Evolutionary conservation across 306 rosid genomes (phyloP).

Genomic region (Castanopsis chinensis): DNA sequence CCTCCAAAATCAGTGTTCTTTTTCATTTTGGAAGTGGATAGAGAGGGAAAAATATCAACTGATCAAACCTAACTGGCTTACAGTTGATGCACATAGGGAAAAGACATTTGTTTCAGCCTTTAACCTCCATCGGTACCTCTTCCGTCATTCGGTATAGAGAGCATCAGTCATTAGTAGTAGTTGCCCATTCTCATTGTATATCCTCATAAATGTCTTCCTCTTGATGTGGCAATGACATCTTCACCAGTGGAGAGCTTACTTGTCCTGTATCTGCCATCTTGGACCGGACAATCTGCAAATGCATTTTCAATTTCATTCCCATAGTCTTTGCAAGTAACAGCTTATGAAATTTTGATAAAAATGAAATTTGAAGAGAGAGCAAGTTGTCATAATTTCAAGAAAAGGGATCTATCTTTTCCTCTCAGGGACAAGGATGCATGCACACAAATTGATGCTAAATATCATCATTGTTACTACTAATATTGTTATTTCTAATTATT

Average conservation of each 20-base stretch:
- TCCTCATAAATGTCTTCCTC: slow-evolving; percentile 51
- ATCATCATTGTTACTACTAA: not conserved
- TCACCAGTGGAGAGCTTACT: slow-evolving; percentile 38
- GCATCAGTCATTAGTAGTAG: not conserved
- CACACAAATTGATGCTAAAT: no score
- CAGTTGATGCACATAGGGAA: not conserved
- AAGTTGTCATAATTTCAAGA: not conserved
- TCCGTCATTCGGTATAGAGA: not conserved
- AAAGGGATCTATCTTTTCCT: not conserved
- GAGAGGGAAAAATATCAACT: not conserved
- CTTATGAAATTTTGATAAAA: not conserved
- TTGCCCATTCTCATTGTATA: slow-evolving; percentile 31
- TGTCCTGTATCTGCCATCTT: slow-evolving; percentile 53
- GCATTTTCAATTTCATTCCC: slow-evolving; percentile 6
- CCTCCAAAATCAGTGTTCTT: not conserved
- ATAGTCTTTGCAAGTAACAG: not conserved
- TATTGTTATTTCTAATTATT: not conserved
- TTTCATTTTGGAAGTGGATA: not conserved
- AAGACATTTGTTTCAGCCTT: not conserved
- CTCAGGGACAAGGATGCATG: not conserved
- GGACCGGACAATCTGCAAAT: slow-evolving; percentile 68
- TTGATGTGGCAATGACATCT: slow-evolving; percentile 34
- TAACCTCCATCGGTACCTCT: not conserved
- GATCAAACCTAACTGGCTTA: not conserved
- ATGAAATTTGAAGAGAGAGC: not conserved